Percentiles rank a stretch among this genome's conserved stretches.
Evolutionary conservation across 805 yeast genomes (phyloP).

Genomic region (Danielia oregonensis): DNA sequence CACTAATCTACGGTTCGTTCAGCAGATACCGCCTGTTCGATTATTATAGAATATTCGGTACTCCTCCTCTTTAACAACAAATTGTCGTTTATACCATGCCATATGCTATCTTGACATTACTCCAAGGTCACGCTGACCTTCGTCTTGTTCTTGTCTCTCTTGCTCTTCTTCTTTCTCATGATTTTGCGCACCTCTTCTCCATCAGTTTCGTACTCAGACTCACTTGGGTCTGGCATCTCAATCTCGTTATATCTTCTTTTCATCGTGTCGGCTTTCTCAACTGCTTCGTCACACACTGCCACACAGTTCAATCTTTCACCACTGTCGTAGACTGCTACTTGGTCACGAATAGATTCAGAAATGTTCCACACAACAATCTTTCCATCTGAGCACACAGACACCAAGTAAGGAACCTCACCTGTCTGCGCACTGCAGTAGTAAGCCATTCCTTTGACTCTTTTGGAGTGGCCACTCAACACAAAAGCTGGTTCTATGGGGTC

Average conservation of each 20-base stretch:
- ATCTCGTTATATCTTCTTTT: slow-evolving; percentile 47
- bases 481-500: slow-evolving; percentile 46
- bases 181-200: slow-evolving; percentile 61
- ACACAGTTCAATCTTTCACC: slow-evolving; percentile 92
- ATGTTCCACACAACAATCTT: slow-evolving; percentile 86
- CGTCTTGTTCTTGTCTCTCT: slow-evolving; percentile 35
- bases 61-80: too few species aligned
- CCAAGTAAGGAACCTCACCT: slow-evolving; percentile 43
- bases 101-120: too few species aligned
- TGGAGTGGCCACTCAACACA: slow-evolving; percentile 73
- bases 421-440: slow-evolving; percentile 40
- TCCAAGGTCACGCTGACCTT: slow-evolving; percentile 55
- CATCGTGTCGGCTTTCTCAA: slow-evolving; percentile 72
- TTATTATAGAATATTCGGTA: too few species aligned
- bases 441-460: slow-evolving; percentile 77
- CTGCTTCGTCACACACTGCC: slow-evolving; percentile 65
- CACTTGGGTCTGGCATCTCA: slow-evolving; percentile 41
- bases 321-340: slow-evolving; percentile 83
- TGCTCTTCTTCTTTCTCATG: slow-evolving; percentile 48
- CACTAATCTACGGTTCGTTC: too few species aligned
- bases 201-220: slow-evolving; percentile 74
- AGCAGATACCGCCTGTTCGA: too few species aligned
- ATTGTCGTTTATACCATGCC: too few species aligned
- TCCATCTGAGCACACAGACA: slow-evolving; percentile 91
- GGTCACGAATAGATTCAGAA: slow-evolving; percentile 53